Evolutionary conservation across 768 basidiomycete genomes (phyloP).

Genomic region (Phlegmacium glaucopus): DNA sequence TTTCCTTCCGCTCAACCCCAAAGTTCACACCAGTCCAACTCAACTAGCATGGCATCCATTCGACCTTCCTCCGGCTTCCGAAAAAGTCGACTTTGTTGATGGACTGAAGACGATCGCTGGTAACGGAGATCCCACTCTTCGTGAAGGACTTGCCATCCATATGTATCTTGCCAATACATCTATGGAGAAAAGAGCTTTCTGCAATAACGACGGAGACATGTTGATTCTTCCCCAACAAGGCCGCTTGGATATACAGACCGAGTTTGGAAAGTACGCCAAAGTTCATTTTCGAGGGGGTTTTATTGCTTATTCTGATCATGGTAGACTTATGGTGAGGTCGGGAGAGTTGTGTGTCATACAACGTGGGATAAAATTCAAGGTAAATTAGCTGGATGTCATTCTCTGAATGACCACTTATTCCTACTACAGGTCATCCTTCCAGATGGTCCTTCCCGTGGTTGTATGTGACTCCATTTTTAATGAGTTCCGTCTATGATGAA

Average conservation of each 20-base stretch:
- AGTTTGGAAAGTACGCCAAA: slow-evolving; percentile 51
- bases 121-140: slow-evolving; percentile 58
- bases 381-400: slow-evolving; percentile 11
- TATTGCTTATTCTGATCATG: slow-evolving; percentile 3
- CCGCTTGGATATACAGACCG: slow-evolving; percentile 64
- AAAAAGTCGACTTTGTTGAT: slow-evolving; percentile 50
- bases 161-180: slow-evolving; percentile 57
- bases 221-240: slow-evolving; percentile 65
- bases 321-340: slow-evolving; percentile 56
- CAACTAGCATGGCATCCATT: slow-evolving; percentile 68
- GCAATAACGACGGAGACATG: slow-evolving; percentile 64
- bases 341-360: slow-evolving; percentile 67
- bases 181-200: slow-evolving; percentile 60
- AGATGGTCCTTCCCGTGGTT: slow-evolving; percentile 60
- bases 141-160: slow-evolving; percentile 63
- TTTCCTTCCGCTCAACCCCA: slow-evolving; percentile 58
- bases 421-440: slow-evolving; percentile 41
- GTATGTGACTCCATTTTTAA: slow-evolving; percentile 29
- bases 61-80: slow-evolving; percentile 40
- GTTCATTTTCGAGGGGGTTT: background rate
- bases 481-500: background rate
- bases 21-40: slow-evolving; percentile 57
- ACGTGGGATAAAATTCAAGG: slow-evolving; percentile 67
- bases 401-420: background rate
- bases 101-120: slow-evolving; percentile 64